Evolutionary conservation across 1,139 yeast genomes (phyloP).

Genomic region (Candida frijolesensis): DNA sequence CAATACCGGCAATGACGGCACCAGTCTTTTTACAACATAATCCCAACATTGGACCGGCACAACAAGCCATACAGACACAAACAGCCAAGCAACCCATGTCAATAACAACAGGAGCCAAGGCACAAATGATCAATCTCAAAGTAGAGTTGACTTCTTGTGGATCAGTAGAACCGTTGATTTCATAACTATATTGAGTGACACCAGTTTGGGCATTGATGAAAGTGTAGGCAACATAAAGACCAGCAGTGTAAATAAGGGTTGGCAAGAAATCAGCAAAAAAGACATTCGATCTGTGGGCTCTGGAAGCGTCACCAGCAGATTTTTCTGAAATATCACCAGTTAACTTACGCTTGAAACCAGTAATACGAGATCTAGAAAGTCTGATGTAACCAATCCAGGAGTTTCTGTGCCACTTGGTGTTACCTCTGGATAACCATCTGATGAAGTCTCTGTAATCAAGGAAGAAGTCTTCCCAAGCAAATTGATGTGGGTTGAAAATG

Average conservation of each 20-base stretch:
- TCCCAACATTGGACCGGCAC: constrained; percentile 95
- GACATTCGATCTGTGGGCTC: constrained; percentile 90
- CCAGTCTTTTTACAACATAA: constrained; percentile 98
- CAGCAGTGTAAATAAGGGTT: constrained; percentile 83
- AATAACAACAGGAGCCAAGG: constrained; percentile 89
- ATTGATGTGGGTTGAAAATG: constrained; percentile 97
- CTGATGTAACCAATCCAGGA: constrained; percentile 99
- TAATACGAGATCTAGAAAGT: constrained; percentile 92
- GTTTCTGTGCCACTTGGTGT: constrained; percentile 97
- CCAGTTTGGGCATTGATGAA: constrained; percentile 97
- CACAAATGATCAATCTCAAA: constrained; percentile 83
- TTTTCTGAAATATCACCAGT: constrained; percentile 89
- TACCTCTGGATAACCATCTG: constrained; percentile 99
- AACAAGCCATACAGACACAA: constrained; percentile 83
- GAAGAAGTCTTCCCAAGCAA: constrained; percentile 98
- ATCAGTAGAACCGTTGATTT: constrained; percentile 24
- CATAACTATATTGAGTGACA: constrained; percentile 54
- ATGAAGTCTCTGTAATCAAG: constrained; percentile 98
- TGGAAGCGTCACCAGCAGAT: constrained; percentile 90
- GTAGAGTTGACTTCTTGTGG: constrained; percentile 71
- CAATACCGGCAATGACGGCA: constrained; percentile 94
- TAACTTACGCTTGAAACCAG: constrained; percentile 95
- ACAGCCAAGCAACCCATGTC: constrained; percentile 82
- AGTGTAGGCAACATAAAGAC: constrained; percentile 87
- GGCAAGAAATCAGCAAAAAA: constrained; percentile 87